Conservation (phyloP, 306 rosid species). For the Prunus salicina region DNA sequence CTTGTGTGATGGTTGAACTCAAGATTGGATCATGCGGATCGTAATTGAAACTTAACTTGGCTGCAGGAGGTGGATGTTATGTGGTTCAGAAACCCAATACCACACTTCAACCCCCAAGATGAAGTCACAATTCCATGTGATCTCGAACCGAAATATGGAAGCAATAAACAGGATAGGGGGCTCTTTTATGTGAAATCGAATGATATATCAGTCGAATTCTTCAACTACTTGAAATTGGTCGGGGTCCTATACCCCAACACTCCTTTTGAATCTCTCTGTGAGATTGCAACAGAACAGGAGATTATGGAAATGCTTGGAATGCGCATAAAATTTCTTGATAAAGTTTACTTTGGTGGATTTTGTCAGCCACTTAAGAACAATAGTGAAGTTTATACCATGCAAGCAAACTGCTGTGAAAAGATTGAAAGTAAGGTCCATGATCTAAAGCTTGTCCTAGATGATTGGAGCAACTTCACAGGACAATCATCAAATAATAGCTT, state of each 20-base stretch:
- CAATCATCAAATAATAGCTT: conserved; percentile 11
- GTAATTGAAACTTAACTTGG: neutral
- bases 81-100: conserved; percentile 57
- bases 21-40: neutral
- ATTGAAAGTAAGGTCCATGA: conserved; percentile 51
- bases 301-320: conserved; percentile 16
- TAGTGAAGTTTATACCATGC: conserved; percentile 34
- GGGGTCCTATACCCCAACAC: conserved; percentile 28
- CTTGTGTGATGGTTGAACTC: neutral
- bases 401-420: conserved; percentile 51
- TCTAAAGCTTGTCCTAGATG: conserved; percentile 50
- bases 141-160: neutral
- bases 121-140: conserved; percentile 46
- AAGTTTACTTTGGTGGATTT: conserved; percentile 42
- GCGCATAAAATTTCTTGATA: conserved; percentile 10
- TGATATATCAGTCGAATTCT: conserved; percentile 24
- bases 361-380: conserved; percentile 31
- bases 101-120: neutral
- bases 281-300: neutral
- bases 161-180: conserved; percentile 30
- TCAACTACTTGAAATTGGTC: conserved; percentile 33
- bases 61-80: conserved; percentile 57
- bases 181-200: conserved; percentile 40
- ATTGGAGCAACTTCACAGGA: conserved; percentile 40
- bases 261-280: conserved; percentile 33